Conservation (phyloP, 148 eudicot species). For the Dianthus caryophyllus region DNA sequence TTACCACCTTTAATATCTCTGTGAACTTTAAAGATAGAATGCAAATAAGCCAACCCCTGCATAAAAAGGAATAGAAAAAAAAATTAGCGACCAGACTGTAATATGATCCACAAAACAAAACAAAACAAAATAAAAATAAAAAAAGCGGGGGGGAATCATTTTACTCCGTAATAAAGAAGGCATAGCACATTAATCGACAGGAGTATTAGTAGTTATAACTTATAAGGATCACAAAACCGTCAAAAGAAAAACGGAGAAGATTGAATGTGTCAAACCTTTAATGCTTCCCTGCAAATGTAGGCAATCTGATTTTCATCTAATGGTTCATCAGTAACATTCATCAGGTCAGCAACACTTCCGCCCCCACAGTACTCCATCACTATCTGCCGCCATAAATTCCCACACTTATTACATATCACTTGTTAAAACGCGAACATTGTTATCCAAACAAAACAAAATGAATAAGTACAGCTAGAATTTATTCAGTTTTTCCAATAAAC, state of each 20-base stretch:
- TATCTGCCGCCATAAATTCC: conserved; percentile 55
- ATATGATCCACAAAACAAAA: neutral
- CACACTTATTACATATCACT: conserved; percentile 2
- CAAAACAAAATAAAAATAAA: neutral
- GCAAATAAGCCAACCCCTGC: conserved; percentile 94
- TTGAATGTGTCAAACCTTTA: conserved; percentile 55
- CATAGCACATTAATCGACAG: neutral
- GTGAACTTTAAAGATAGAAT: conserved; percentile 94
- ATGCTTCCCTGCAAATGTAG: conserved; percentile 78
- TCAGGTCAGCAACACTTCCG: conserved; percentile 97
- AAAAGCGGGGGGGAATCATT: no score
- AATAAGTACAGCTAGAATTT: neutral
- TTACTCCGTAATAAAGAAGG: neutral
- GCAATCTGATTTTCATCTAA: conserved; percentile 92
- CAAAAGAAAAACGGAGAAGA: neutral
- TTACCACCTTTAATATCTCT: conserved; percentile 99
- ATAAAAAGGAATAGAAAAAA: conserved; percentile 14
- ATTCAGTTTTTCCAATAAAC: neutral
- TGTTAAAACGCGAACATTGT: conserved; percentile 7
- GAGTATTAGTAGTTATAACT: neutral
- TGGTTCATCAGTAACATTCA: conserved; percentile 88
- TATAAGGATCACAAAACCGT: neutral
- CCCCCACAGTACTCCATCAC: conserved; percentile 99
- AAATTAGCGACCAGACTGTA: conserved; percentile 5
- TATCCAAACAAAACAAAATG: neutral